Conservation (phyloP, 495 filamentous ascomycete species). For the Daldinia grandis region DNA sequence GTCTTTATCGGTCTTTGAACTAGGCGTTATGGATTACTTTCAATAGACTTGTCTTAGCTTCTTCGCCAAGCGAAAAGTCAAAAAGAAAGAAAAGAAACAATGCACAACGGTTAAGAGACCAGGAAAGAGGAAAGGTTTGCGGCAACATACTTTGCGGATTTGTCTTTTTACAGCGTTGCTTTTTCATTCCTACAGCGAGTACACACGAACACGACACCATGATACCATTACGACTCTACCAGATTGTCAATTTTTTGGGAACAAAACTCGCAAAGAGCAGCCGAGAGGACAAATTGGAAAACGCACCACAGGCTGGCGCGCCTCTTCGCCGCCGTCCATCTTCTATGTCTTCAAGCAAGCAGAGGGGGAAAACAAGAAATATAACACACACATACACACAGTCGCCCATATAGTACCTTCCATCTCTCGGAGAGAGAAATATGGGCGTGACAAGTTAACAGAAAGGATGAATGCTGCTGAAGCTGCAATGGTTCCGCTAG, state of each 20-base stretch:
- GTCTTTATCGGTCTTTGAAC: conserved; percentile 28
- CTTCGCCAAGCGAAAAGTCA: conserved; percentile 41
- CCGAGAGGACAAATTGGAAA: conserved; percentile 38
- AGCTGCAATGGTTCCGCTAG: conserved; percentile 43
- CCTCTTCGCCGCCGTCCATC: conserved; percentile 46
- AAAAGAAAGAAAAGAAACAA: conserved; percentile 33
- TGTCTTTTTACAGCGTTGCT: conserved; percentile 43
- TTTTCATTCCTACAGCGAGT: conserved; percentile 40
- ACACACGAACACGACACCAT: conserved; percentile 30
- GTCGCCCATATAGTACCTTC: conserved; percentile 21
- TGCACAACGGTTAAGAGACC: conserved; percentile 26
- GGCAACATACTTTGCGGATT: conserved; percentile 38
- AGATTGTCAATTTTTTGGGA: conserved; percentile 38
- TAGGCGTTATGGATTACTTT: conserved; percentile 46
- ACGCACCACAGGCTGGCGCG: conserved; percentile 48
- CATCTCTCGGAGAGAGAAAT: conserved; percentile 13
- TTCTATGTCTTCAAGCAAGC: conserved; percentile 40
- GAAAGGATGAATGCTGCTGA: conserved; percentile 34
- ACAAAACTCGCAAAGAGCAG: conserved; percentile 29
- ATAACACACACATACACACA: conserved; percentile 18
- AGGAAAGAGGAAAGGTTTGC: conserved; percentile 41
- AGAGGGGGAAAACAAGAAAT: conserved; percentile 23
- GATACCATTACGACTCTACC: conserved; percentile 25
- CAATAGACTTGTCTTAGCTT: conserved; percentile 24
- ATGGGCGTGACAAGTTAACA: conserved; percentile 21